A percentile compares a stretch with the other conserved stretches of the same genome.
Conservation (phyloP, 108 stramenopile species). For the Chaetoceros tenuissimus region DNA sequence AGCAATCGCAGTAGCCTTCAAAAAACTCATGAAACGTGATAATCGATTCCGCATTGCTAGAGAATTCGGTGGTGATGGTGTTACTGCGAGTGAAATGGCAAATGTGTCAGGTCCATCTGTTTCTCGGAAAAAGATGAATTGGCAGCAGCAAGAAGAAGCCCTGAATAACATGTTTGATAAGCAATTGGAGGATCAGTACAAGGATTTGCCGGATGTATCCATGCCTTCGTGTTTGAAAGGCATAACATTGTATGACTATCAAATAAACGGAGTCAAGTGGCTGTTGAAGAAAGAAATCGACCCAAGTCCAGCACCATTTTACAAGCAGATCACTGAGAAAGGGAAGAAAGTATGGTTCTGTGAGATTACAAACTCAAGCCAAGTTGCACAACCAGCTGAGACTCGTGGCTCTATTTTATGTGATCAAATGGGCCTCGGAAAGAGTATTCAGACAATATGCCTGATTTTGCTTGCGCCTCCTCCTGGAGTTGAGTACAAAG, state of each 20-base stretch:
- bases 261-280: slow-evolving; percentile 44
- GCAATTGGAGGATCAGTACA: slow-evolving; percentile 18
- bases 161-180: slow-evolving; percentile 64
- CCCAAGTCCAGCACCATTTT: slow-evolving; percentile 35
- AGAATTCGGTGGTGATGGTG: too few relatives aligned
- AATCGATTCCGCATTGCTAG: too few relatives aligned
- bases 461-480: slow-evolving; percentile 42
- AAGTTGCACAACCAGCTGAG: slow-evolving; percentile 9
- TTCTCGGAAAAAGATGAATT: slow-evolving; percentile 32
- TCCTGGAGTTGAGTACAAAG: slow-evolving; percentile 18
- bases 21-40: not conserved
- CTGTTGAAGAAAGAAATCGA: slow-evolving; percentile 39
- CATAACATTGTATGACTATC: slow-evolving; percentile 30
- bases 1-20: slow-evolving; percentile 2
- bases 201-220: slow-evolving; percentile 19
- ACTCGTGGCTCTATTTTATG: slow-evolving; percentile 40
- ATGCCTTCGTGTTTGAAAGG: slow-evolving; percentile 16
- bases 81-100: too few relatives aligned
- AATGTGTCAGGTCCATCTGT: too few relatives aligned
- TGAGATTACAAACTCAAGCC: slow-evolving; percentile 32
- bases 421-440: slow-evolving; percentile 64
- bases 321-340: slow-evolving; percentile 22
- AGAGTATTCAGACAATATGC: slow-evolving; percentile 44
- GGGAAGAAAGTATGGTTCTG: slow-evolving; percentile 22
- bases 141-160: too few relatives aligned